Percentiles rank a stretch among this genome's conserved stretches.
phyloP scores from a whole-genome alignment of 106 monocot species.

The Xerophyta viscosa region DNA sequence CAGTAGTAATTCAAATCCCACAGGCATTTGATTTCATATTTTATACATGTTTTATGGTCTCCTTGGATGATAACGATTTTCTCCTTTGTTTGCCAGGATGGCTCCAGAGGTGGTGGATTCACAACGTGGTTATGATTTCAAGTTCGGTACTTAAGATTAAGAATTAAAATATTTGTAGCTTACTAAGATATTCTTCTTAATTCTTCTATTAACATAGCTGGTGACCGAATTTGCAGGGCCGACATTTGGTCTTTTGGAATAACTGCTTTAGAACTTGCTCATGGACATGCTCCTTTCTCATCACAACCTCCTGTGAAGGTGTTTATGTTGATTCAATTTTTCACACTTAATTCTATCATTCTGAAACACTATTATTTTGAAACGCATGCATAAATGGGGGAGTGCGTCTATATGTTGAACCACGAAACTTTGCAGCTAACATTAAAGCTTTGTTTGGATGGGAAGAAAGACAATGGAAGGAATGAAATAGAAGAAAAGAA shows the following conservation, averaged over 20 bases:
- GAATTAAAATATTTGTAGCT: background rate
- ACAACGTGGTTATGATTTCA: constrained; percentile 77
- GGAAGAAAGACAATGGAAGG: too few relatives aligned
- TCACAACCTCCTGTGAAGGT: constrained; percentile 94
- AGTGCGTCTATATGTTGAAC: too few relatives aligned
- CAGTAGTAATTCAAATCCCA: background rate
- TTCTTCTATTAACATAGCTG: background rate
- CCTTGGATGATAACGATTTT: background rate
- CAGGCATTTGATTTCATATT: background rate
- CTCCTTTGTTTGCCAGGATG: constrained; percentile 48
- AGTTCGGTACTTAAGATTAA: constrained; percentile 26
- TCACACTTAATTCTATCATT: too few relatives aligned
- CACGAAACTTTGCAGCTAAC: too few relatives aligned
- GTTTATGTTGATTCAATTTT: background rate
- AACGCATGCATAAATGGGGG: too few relatives aligned
- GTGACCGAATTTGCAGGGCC: constrained; percentile 44
- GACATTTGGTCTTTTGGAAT: constrained; percentile 99
- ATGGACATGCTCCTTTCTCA: constrained; percentile 91
- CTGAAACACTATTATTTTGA: too few relatives aligned
- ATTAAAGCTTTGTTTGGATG: too few relatives aligned
- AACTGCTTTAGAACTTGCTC: constrained; percentile 93
- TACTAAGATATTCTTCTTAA: background rate
- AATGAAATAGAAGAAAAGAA: too few relatives aligned
- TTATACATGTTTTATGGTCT: background rate
- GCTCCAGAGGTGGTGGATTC: constrained; percentile 90